Base-by-base conservation (phyloP, 495 filamentous ascomycete species). In the Entonaema liquescens region DNA sequence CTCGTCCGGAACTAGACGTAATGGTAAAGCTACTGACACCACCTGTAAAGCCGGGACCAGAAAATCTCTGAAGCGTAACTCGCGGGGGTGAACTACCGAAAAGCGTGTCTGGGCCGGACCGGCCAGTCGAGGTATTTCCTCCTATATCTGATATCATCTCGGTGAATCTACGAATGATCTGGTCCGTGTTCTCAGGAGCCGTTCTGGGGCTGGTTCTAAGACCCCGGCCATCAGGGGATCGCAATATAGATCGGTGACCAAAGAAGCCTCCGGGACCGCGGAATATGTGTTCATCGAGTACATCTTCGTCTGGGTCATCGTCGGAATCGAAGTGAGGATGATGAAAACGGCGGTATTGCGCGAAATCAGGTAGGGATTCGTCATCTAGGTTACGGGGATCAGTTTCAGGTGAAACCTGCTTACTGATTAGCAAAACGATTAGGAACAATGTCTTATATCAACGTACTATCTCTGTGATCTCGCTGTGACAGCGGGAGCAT, bases 401-500 rank as follows among this genome's bases (percentile, higher is more conserved):
- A 42, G 77, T 79, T 1, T 76, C 76, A 17, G 71, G 57, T 3
- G 78, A 81, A 35, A 85, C 74, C 81, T 84, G 36, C 17, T 25
- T 31, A 25, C 12, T 40, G 44, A 58, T 59, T 44, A 71, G 60
- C 54, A 58, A 5, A 6, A 26, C n/a, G n/a, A n/a, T 28, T 52
- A 1, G 19, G 9, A 33, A 13, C 6, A 26, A 5, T 15, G 54
- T 64, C 29, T 13, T 35, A 50, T 52, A 49, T 9, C 42, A 29
- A 84, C 89, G 65, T 77, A 93, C 94, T 65, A 97, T 95, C 80
- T 99, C 93, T 6, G 87, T 91, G 76, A 92, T 89, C 5, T 96
- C 92, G n/a, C 87, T 86, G 12, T 83, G 65, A 75, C 95, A 99
- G 7, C 79, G 74, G n/a, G 94, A 94, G 68, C 95, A 99, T 12